These are phyloP conservation scores for Dryadomyces sulphureus DNA, from an alignment of 2,329 filamentous ascomycete species.

Conservation along the genomic window DNA sequence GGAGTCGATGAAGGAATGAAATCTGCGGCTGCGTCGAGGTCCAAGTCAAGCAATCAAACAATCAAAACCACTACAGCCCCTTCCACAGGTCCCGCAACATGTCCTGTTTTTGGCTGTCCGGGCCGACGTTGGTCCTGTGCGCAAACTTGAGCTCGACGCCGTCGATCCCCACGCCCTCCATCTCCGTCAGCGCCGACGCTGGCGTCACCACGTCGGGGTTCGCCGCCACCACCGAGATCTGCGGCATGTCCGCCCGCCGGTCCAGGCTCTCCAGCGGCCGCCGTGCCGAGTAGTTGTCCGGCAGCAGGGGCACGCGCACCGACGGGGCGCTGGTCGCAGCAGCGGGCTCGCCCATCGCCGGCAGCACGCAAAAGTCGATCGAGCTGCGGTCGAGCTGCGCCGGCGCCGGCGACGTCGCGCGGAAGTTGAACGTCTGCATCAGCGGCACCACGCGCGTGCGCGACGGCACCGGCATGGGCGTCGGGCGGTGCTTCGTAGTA, in stretches of 20 bases:
- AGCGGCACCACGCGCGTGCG: slow-evolving; percentile 34
- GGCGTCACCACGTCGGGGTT: slow-evolving; percentile 38
- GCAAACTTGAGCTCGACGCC: slow-evolving; percentile 39
- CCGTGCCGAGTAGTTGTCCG: slow-evolving; percentile 36
- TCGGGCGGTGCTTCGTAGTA: slow-evolving; percentile 32
- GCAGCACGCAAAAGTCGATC: slow-evolving; percentile 40
- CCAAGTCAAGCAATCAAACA: too few relatives aligned
- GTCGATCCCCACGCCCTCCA: slow-evolving; percentile 44
- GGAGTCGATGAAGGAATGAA: too few relatives aligned
- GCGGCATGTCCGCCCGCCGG: slow-evolving; percentile 23
- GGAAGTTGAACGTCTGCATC: slow-evolving; percentile 53
- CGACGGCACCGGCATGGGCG: slow-evolving; percentile 25
- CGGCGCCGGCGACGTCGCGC: slow-evolving; percentile 26
- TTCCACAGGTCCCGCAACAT: slow-evolving; percentile 42
- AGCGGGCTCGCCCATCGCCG: slow-evolving; percentile 17
- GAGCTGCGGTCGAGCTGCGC: slow-evolving; percentile 19
- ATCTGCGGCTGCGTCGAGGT: too few relatives aligned
- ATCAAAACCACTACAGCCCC: slow-evolving; percentile 20
- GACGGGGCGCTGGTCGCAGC: slow-evolving; percentile 23
- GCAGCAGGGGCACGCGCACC: slow-evolving; percentile 40
- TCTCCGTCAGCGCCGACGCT: slow-evolving; percentile 34
- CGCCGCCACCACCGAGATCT: slow-evolving; percentile 41
- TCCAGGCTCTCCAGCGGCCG: slow-evolving; percentile 28
- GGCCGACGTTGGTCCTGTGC: slow-evolving; percentile 19
- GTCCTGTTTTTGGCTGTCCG: slow-evolving; percentile 19